Base-by-base conservation (phyloP, 768 basidiomycete species). In the Candolleomyces aberdarensis region DNA sequence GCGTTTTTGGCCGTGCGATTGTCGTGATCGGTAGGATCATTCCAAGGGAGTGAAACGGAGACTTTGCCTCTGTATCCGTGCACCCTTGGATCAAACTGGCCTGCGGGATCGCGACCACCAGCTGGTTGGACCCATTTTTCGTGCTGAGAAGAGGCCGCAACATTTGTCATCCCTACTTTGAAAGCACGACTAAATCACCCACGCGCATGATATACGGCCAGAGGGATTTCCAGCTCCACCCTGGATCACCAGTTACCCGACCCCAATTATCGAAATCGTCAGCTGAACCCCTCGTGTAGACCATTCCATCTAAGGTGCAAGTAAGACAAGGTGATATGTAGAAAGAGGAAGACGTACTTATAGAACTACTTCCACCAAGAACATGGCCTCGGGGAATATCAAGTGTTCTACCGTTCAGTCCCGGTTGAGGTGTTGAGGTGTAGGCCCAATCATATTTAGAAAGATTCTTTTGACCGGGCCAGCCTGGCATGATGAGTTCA, bases 251-350 rank as follows among this genome's bases (percentile, higher is more conserved):
- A 31, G 72, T 70, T 10, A 75, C 41, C 0, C 31, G 58, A 13
- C 74, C 76, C 60, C 66, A 75, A 5, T 71, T 67, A 61, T 77
- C 69, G 51, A 66, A 75, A 50, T 76, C 76, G 6, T 74, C 72
- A 19, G 64, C 54, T 1, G 73, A 68, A 29, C 75, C 75, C 7
- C 74, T 72, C 11, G 74, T 73, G 50, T 74, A 77, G 2, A 67
- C 61, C 69, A 72, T 70, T 14, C 60, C 62, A 58, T 72, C 70
- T 72, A 40, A 10, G 32, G 0, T 15, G 1, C 43, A 19, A 44
- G 19, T 11, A 13, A 17, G 15, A n/a, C 53, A 19, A 17, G 19
- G 15, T 15, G 14, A 17, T 40, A 15, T 22, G 10, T 15, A 32
- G 17, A 40, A 11, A 55, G 3, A 32, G 11, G 19, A 14, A 36